These are phyloP conservation scores for Rhinocladiella similis DNA, from an alignment of 2,329 filamentous ascomycete genomes.

Conservation along the genomic window DNA sequence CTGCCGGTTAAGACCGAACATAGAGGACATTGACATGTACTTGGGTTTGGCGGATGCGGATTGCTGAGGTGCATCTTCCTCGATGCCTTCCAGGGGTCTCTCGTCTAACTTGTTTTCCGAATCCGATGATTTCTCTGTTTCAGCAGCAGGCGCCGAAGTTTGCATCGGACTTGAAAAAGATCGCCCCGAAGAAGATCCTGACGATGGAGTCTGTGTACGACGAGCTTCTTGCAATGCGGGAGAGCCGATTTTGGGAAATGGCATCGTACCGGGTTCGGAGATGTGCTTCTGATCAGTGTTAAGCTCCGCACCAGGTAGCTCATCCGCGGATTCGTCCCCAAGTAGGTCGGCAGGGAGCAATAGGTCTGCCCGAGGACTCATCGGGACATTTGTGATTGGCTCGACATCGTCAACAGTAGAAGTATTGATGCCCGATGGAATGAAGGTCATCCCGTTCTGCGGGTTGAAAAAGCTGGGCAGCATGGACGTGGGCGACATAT, in stretches of 20 bases:
- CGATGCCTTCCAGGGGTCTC: neutral
- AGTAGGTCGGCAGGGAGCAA: conserved; percentile 63
- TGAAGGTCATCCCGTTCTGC: conserved; percentile 61
- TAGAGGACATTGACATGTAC: conserved; percentile 39
- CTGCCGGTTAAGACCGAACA: conserved; percentile 60
- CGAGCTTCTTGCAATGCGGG: conserved; percentile 29
- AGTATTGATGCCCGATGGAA: conserved; percentile 40
- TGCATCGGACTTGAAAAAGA: conserved; percentile 51
- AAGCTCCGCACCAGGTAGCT: conserved; percentile 32
- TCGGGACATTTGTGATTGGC: conserved; percentile 57
- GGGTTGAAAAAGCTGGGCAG: conserved; percentile 61
- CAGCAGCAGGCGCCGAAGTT: conserved; percentile 38
- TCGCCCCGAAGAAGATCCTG: conserved; percentile 45
- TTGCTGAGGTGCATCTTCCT: conserved; percentile 19
- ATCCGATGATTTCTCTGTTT: conserved; percentile 36
- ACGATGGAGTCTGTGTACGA: conserved; percentile 43
- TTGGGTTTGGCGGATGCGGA: conserved; percentile 20
- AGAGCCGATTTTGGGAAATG: conserved; percentile 25
- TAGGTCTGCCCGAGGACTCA: conserved; percentile 64
- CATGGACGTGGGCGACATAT: conserved; percentile 52
- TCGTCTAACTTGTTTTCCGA: conserved; percentile 32
- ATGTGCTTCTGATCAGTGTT: conserved; percentile 13
- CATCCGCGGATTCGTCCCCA: conserved; percentile 49
- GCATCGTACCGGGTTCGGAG: conserved; percentile 7
- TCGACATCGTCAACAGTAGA: conserved; percentile 49